Percentiles rank a stretch among this genome's conserved stretches.
phyloP scores from a whole-genome alignment of 345 rosid species.

The Populus simonii region DNA sequence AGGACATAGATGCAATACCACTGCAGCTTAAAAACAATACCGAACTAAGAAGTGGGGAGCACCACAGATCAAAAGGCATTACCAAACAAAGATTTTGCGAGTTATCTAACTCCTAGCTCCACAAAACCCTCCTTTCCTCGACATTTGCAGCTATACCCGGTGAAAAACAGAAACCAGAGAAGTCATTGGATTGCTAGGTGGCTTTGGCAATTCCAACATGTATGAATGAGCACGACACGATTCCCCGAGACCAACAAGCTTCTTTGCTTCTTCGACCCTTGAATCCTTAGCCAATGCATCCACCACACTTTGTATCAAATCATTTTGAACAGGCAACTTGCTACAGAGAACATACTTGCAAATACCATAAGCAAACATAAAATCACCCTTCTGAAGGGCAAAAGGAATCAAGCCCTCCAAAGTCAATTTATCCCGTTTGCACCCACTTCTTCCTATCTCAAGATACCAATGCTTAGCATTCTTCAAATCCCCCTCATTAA shows the following conservation, averaged over 20 bases:
- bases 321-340: constrained; percentile 28
- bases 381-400: constrained; percentile 50
- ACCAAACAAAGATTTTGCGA: neutral
- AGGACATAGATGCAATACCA: neutral
- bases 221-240: constrained; percentile 32
- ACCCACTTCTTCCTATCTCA: constrained; percentile 32
- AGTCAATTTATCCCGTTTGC: constrained; percentile 32
- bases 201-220: constrained; percentile 35
- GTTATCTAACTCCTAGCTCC: neutral
- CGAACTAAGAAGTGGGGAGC: neutral
- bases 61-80: neutral
- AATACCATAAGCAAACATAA: constrained; percentile 44
- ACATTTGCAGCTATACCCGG: neutral
- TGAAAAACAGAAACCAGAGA: neutral
- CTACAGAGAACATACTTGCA: constrained; percentile 36
- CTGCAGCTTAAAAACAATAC: too few species aligned
- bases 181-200: neutral
- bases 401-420: constrained; percentile 44
- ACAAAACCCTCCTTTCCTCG: neutral
- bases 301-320: constrained; percentile 48
- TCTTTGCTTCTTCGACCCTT: constrained; percentile 50
- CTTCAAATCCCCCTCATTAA: constrained; percentile 39
- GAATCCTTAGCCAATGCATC: constrained; percentile 46
- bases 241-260: constrained; percentile 53
- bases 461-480: constrained; percentile 52